These are phyloP conservation scores for Tuber borchii DNA, from an alignment of 495 filamentous ascomycete genomes.

Conservation along the genomic window DNA sequence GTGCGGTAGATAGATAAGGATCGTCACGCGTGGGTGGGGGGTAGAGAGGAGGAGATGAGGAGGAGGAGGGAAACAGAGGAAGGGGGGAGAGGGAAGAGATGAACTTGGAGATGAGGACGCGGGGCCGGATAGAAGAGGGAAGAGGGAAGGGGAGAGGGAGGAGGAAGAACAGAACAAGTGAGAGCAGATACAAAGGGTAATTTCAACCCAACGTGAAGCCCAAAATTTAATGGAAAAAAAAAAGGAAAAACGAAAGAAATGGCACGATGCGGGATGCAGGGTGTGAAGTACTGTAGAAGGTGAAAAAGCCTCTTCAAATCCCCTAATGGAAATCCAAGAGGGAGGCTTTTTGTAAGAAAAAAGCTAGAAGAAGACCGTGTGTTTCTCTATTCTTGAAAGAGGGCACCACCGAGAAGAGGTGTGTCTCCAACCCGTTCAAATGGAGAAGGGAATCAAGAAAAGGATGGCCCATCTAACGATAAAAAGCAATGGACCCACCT, in stretches of 20 bases:
- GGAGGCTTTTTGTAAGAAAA: not conserved
- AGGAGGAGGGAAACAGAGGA: conserved; percentile 5
- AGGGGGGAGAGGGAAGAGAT: conserved; percentile 6
- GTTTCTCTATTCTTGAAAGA: conserved; percentile 2
- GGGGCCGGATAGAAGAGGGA: conserved; percentile 16
- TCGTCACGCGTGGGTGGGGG: not conserved
- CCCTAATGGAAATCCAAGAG: not conserved
- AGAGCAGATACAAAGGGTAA: not conserved
- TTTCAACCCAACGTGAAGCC: conserved; percentile 1
- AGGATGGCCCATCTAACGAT: not conserved
- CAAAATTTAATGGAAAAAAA: not conserved
- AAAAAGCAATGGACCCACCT: not conserved
- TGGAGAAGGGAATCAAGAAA: not conserved
- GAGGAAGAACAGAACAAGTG: not conserved
- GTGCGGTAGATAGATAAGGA: not conserved
- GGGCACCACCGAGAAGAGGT: not conserved
- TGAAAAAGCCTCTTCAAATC: not conserved
- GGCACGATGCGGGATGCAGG: not conserved
- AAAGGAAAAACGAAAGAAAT: not conserved
- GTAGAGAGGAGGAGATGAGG: not conserved
- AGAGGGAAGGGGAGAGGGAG: conserved; percentile 17
- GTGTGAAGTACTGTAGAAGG: not conserved
- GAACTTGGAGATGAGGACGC: conserved; percentile 11
- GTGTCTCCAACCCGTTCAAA: not conserved
- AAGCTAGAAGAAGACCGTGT: not conserved